Evolutionary conservation across 441 rosid species (phyloP).

Genomic region (Viola pubescens): DNA sequence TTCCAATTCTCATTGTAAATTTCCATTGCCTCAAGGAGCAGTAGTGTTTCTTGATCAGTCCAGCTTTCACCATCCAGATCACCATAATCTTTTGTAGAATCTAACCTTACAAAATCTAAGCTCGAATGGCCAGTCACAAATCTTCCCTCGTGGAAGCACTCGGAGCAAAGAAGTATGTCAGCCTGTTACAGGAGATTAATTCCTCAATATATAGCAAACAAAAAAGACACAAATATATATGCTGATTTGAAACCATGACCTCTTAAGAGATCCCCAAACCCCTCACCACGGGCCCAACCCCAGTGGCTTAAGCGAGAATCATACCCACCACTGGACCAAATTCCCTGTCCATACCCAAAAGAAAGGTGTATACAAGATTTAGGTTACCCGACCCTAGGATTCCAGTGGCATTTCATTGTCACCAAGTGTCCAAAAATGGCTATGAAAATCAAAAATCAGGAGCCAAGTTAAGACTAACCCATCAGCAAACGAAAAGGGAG

Average conservation of each 20-base stretch:
- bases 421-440: too few species aligned
- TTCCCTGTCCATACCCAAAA: too few species aligned
- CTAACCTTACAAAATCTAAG: conserved; percentile 67
- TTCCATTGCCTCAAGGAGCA: conserved; percentile 89
- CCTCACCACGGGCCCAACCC: too few species aligned
- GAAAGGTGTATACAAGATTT: too few species aligned
- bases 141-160: conserved; percentile 79
- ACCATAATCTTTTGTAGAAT: conserved; percentile 51
- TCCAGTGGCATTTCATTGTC: too few species aligned
- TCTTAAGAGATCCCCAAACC: neutral
- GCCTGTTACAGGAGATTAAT: conserved; percentile 41
- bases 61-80: conserved; percentile 78
- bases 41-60: conserved; percentile 80
- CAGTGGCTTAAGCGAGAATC: too few species aligned
- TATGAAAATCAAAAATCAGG: too few species aligned
- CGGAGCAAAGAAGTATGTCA: conserved; percentile 58
- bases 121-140: conserved; percentile 80
- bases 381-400: too few species aligned
- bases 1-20: conserved; percentile 75
- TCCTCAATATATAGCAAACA: neutral
- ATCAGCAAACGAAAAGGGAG: too few species aligned
- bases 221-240: neutral
- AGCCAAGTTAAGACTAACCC: too few species aligned
- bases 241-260: neutral
- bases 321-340: too few species aligned